Evolutionary conservation across 148 eudicot species (phyloP), one percentile per base, ranked within the genome.

Genomic region (Nyssa sinensis): DNA sequence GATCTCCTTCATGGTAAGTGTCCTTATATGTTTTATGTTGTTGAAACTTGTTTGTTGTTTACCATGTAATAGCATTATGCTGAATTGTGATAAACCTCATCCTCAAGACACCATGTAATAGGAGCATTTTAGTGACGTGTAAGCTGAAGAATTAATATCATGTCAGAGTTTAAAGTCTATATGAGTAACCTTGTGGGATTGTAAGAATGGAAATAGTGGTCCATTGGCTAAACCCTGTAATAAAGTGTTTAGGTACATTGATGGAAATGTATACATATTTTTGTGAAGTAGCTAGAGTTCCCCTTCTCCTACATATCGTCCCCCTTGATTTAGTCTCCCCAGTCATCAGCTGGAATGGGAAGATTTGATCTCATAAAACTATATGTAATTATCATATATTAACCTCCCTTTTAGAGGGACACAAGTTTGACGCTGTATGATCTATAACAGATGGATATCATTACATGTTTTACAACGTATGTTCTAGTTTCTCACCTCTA

Each of bases 1-100:
- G 99, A 96, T 84, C 82, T 93, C 64, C 98, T 96, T 72, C 99
- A 96, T 81, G 99, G 99, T 92, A 74, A 78, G 87, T 66, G 2
- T 25, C 27, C 41, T 63, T 24, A 31, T 25, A 53, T 25, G 19
- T 34, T n/a, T n/a, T 55, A 1, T 57, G 13, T 14, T 41, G 30
- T 64, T 29, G 37, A 74, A 62, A 53, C 62, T 31, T 69, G 51
- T 19, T 14, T 60, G 35, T 44, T 1, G 39, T 19, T 60, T 59
- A 23, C 34, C 29, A 29, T 58, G 17, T 29, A 59, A 34, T 64
- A n/a, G 41, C 41, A 34, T 57, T 55, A 2, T 21, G 19, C n/a
- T 21, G 55, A 59, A 14, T 41, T 68, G 34, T 53, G 61, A 24
- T 30, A 41, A 53, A 75, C 47, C 49, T 32, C 51, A 11, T 14